These are phyloP conservation scores for Cucurbita moschata DNA, from an alignment of 306 rosid species.

Conservation along the genomic window DNA sequence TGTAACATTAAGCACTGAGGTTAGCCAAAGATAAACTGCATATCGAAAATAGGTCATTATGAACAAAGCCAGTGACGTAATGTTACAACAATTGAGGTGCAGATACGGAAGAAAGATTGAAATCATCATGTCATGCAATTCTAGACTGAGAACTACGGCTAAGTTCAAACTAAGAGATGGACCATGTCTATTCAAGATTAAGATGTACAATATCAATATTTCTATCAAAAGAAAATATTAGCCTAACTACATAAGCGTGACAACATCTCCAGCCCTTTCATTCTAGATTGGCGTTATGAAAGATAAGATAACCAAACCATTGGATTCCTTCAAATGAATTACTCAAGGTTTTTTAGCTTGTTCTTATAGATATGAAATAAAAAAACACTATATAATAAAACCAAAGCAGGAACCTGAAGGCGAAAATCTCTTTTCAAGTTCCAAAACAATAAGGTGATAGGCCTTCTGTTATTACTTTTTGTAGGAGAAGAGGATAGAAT, in stretches of 20 bases:
- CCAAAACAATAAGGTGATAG: background rate
- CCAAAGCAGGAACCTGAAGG: background rate
- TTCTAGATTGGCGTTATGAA: background rate
- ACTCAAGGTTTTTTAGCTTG: background rate
- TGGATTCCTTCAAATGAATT: background rate
- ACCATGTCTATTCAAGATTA: background rate
- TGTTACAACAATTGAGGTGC: background rate
- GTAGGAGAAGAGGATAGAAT: background rate
- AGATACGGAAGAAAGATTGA: background rate
- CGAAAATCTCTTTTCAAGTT: background rate
- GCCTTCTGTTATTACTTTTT: background rate
- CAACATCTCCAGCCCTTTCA: background rate
- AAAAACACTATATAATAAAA: background rate
- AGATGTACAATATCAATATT: background rate
- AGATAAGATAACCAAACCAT: background rate
- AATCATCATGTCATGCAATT: background rate
- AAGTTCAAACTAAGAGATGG: background rate
- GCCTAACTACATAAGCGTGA: background rate
- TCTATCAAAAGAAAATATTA: background rate
- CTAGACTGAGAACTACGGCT: background rate
- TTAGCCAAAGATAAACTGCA: constrained; percentile 30
- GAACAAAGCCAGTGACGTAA: background rate
- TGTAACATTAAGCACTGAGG: constrained; percentile 70
- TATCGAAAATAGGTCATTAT: constrained; percentile 1
- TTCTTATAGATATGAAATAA: background rate